These are phyloP conservation scores for Dioscorea alata DNA, from an alignment of 106 monocot genomes.

Conservation along the genomic window DNA sequence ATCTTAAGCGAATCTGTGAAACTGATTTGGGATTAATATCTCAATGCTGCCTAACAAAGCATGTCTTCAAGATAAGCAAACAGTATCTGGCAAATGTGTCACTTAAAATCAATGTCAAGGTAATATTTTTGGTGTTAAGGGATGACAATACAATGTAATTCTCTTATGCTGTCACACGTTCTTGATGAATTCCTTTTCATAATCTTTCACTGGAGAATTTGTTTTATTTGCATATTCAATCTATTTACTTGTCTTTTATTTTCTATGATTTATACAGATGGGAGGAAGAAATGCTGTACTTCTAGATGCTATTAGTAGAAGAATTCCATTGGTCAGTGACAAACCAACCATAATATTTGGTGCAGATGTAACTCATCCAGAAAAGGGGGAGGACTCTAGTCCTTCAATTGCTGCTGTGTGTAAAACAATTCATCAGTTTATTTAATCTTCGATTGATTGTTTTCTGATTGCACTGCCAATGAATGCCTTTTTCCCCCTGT, in stretches of 20 bases:
- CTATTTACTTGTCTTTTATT: not conserved
- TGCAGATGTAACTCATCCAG: slow-evolving; percentile 94
- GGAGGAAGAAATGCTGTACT: slow-evolving; percentile 91
- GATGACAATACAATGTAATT: no score
- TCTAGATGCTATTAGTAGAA: slow-evolving; percentile 70
- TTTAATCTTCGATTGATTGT: not conserved
- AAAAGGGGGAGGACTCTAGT: slow-evolving; percentile 74
- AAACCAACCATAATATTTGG: slow-evolving; percentile 94
- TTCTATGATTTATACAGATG: slow-evolving; percentile 36
- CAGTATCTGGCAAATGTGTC: slow-evolving; percentile 85
- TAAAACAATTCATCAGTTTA: not conserved
- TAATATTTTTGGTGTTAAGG: slow-evolving; percentile 6
- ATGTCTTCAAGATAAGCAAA: slow-evolving; percentile 79
- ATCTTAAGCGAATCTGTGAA: slow-evolving; percentile 82
- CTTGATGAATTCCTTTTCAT: not conserved
- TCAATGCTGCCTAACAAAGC: slow-evolving; percentile 85
- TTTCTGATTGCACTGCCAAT: not conserved
- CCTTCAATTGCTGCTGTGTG: slow-evolving; percentile 94
- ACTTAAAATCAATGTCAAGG: slow-evolving; percentile 94
- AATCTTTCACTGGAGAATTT: not conserved
- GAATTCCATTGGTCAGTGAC: slow-evolving; percentile 86
- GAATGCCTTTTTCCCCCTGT: not conserved
- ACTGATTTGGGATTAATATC: slow-evolving; percentile 84
- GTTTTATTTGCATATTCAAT: not conserved
- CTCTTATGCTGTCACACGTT: no score